Base-by-base conservation (phyloP, 768 basidiomycete species). In the Boletus subcaerulescens region DNA sequence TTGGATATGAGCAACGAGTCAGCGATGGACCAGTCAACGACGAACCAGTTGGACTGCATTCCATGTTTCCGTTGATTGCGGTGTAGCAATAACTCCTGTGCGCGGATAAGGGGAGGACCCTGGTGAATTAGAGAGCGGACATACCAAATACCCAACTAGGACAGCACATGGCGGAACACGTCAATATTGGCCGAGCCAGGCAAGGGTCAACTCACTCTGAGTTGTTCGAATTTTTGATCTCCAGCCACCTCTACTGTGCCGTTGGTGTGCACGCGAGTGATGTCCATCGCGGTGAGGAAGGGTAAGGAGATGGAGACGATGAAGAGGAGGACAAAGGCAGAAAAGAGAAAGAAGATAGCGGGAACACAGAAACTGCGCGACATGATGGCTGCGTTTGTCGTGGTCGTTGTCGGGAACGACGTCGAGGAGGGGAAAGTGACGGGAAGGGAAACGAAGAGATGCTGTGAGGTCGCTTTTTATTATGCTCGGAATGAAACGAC, bases 231-330 rank as follows among this genome's bases (percentile, higher is more conserved):
- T 4, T 64, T 39, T 13, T 62, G 59, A 24, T 58, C 45, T 17
- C 63, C 65, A 14, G 56, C 44, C 18, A 62, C 56, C 55, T 71
- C 53, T 48, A 60, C 55, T 39, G 74, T 17, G 55, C 72, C 41
- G 22, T 63, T 72, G 51, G 84, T 82, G 50, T 80, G 77, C 12
- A 80, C 76, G 29, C 87, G 83, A 14, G 79, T 76, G 63, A 91
- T 75, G 69, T 90, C 89, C 60, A 90, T 73, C 0, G 78, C 81
- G 18, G 84, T 75, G 20, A 91, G 75, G 71, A 73, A 84, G 1
- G 90, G 89, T 4, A 90, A 73, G 15, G 89, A 91, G 46, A 91
- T 76, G 13, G 88, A 84, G 32, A 83, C 80, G 58, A 91, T 72
- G 65, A 90, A 74, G 60, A 79, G 80, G 57, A 91, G 79, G 2